These are phyloP conservation scores for Scheffersomyces titani DNA, from an alignment of 1,139 yeast genomes.

Conservation along the genomic window DNA sequence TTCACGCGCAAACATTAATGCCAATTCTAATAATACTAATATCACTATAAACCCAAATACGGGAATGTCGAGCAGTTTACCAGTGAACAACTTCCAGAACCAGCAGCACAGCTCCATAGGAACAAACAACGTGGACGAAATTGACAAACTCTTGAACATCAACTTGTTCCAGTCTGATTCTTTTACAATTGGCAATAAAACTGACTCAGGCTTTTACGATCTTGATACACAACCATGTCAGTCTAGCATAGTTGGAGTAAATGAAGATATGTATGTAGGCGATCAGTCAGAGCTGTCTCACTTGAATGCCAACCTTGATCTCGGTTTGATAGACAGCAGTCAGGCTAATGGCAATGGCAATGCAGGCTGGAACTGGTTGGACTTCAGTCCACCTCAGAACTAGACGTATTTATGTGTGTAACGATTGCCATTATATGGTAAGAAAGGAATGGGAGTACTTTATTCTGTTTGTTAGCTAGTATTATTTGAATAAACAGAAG, in stretches of 20 bases:
- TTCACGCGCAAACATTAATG: constrained; percentile 2
- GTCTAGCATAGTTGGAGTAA: constrained; percentile 13
- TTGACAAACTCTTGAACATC: constrained; percentile 42
- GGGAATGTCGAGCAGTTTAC: constrained; percentile 3
- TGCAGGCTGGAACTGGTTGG: constrained; percentile 18
- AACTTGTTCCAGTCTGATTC: constrained; percentile 40
- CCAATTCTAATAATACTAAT: constrained; percentile 1
- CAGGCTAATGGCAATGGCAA: constrained; percentile 2
- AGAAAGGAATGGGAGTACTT: constrained; percentile 1
- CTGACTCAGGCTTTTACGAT: background rate
- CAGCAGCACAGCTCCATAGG: constrained; percentile 1
- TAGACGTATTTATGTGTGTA: background rate
- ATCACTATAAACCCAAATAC: constrained; percentile 7
- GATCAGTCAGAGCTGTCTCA: background rate
- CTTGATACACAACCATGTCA: background rate
- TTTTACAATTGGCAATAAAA: constrained; percentile 20
- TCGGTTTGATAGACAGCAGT: background rate
- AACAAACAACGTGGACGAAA: constrained; percentile 32
- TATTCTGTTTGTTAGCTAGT: background rate
- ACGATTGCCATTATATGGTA: background rate
- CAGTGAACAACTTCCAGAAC: background rate
- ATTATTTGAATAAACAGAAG: background rate
- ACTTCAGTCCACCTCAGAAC: constrained; percentile 8
- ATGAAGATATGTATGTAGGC: constrained; percentile 12
- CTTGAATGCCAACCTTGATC: background rate